Evolutionary conservation across 2,329 filamentous ascomycete genomes (phyloP), one percentile per base, ranked within the genome.

Genomic region (Davidsoniella eucalypti): DNA sequence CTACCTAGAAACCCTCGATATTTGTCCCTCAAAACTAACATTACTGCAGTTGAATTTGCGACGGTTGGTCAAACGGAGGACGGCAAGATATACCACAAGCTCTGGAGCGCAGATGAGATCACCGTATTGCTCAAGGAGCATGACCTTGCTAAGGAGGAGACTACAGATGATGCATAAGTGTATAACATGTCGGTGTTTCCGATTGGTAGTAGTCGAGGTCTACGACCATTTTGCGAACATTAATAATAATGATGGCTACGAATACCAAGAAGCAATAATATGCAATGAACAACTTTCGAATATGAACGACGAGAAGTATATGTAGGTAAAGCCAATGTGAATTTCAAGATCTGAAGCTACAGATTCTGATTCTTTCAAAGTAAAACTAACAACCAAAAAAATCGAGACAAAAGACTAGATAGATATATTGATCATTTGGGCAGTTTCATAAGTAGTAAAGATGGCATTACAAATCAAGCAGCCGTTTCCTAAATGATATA

Each of bases 41-140:
- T 25, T 51, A 14, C 39, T 55, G 14, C 58, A 95, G 88, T 98
- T 63, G 92, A 98, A 64, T 98, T 98, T 63, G 93, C 92, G 58
- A 98, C 93, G 29, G 90, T 98, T 54, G 93, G 92, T 59, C 87
- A 88, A 71, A 96, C 88, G 58, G 83, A 87, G 67, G 80, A 88
- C 57, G 92, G 92, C 61, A 92, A 90, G 72, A 90, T 98, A 67
- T 98, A 96, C 72, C 92, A 98, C 69, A 85, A 94, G 64, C 75
- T 98, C 55, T 98, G 92, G 92, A 84, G 80, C 60, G 90, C 88
- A 42, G 90, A 98, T 57, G 92, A 96, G 72, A 98, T 98, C 61
- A 90, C 87, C 63, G 80, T 83, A 47, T 71, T 98, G 65, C 71
- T 98, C 61, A 94, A 88, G 75, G 87, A 96, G 72, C 88, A 98